A percentile compares a stretch with the other conserved stretches of the same genome.
Conservation (phyloP, 305 asterid genomes). For the Solanum hybrid region DNA sequence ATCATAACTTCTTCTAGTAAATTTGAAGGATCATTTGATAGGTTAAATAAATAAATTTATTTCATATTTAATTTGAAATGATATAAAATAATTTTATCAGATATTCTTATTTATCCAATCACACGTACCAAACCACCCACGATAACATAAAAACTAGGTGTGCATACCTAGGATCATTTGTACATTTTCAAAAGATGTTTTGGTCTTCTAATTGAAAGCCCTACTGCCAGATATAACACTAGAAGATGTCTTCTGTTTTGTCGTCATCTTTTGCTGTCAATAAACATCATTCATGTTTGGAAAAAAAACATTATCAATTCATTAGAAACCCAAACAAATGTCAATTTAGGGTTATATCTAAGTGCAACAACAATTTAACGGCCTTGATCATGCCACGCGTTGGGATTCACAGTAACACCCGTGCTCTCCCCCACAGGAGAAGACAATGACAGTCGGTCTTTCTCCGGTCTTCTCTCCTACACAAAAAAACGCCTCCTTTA, state of each 20-base stretch:
- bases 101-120: no score
- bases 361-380: background rate
- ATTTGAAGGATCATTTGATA: no score
- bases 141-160: background rate
- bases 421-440: slow-evolving; percentile 14
- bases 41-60: no score
- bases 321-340: background rate
- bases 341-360: background rate
- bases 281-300: background rate
- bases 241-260: background rate
- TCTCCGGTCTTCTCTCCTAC: background rate
- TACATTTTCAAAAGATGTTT: no score
- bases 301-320: background rate
- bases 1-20: no score
- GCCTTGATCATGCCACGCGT: background rate
- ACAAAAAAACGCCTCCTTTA: slow-evolving; percentile 21
- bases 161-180: background rate
- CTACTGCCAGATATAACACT: background rate
- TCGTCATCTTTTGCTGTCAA: background rate
- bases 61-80: no score
- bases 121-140: no score
- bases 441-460: slow-evolving; percentile 32
- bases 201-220: background rate
- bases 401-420: background rate
- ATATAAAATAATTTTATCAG: no score